Evolutionary conservation across 345 rosid species (phyloP), one percentile per base, ranked within the genome.

Genomic region (Syzygium oleosum): DNA sequence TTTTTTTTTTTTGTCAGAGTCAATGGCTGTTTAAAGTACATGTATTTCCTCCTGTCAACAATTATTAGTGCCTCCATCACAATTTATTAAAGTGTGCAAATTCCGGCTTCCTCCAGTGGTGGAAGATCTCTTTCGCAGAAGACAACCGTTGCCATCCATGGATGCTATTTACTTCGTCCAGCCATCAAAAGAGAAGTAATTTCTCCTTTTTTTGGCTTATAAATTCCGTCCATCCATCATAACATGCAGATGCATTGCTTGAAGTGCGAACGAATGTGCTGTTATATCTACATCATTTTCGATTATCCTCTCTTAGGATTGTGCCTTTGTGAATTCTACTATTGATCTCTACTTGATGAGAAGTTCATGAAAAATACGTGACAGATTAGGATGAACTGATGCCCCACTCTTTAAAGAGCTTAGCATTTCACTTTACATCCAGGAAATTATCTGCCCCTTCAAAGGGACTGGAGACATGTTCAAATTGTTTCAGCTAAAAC

Each of bases 71-170:
- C 41, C 52, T 43, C n/a, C 63, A 59, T 15, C 34, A 13, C 46
- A n/a, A 53, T 38, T 34, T 14, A 85, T 21, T 85, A 21, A 87
- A 68, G 22, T n/a, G 86, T 80, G 85, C 53, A 78, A 8, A 34
- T 73, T 73, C 80, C 87, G 43, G 59, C 85, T 87, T 83, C 52
- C 86, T 89, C 89, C 94, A 96, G 98, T 96, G 99, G 99, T 97
- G 84, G 99, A 97, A 94, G 99, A 95, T 84, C 98, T 97, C 63
- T 97, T 95, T 90, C 94, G 93, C 90, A 94, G 99, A 92, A 93
- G 99, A 92, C 94, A 96, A 90, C 99, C 99, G 21, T 88, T 97
- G 88, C 96, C 94, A 23, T 91, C 98, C 88, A 94, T 97, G 99
- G 99, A 97, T 87, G 99, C 95, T 51, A 88, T 97, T 91, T 96